Evolutionary conservation across 495 filamentous ascomycete genomes (phyloP).

Genomic region (Aspergillus homomorphus): DNA sequence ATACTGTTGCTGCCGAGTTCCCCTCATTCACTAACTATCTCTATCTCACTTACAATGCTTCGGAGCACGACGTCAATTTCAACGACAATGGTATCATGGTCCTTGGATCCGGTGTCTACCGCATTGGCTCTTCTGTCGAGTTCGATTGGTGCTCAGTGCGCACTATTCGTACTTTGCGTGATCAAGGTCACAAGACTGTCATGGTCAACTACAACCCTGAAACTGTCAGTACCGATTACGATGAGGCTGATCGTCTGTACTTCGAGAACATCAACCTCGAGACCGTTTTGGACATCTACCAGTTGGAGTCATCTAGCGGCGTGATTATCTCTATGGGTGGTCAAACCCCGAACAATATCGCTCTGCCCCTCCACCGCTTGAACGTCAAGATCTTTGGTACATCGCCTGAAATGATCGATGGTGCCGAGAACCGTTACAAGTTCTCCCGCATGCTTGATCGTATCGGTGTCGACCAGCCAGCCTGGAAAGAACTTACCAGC

Average conservation of each 20-base stretch:
- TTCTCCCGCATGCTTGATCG: constrained; percentile 97
- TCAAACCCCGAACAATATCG: constrained; percentile 98
- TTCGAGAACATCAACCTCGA: constrained; percentile 98
- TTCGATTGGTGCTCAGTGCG: constrained; percentile 99
- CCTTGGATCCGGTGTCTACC: constrained; percentile 92
- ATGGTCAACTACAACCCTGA: constrained; percentile 99
- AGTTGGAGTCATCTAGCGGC: constrained; percentile 79
- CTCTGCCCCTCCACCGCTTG: constrained; percentile 78
- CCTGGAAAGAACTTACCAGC: constrained; percentile 95
- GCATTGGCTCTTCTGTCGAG: constrained; percentile 95
- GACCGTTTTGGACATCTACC: constrained; percentile 92
- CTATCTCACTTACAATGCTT: constrained; percentile 93
- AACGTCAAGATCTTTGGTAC: constrained; percentile 93
- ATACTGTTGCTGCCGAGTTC: constrained; percentile 97
- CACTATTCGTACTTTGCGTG: constrained; percentile 87
- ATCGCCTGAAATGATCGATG: constrained; percentile 98
- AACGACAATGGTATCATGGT: constrained; percentile 93
- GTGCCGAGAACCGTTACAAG: constrained; percentile 96
- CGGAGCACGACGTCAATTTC: constrained; percentile 80
- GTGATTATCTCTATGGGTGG: constrained; percentile 98
- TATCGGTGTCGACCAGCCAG: constrained; percentile 91
- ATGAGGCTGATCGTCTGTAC: constrained; percentile 92
- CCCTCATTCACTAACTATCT: constrained; percentile 95
- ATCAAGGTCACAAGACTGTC: constrained; percentile 87
- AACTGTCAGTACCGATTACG: constrained; percentile 93